Conservation (phyloP, 2,329 filamentous ascomycete genomes). For the Aspergillus tanneri region DNA sequence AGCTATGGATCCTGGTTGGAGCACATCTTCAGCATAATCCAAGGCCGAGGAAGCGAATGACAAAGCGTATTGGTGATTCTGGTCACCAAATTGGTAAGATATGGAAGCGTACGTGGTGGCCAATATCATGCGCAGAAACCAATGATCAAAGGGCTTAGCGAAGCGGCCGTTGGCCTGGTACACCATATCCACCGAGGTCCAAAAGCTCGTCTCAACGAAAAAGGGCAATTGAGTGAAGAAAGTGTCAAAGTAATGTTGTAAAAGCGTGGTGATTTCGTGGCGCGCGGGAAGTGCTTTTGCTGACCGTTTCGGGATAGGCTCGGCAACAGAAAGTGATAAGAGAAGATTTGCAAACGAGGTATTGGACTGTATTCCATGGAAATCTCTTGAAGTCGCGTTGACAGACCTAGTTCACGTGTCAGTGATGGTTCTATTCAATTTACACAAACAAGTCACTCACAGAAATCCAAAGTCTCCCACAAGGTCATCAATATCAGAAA, state of each 20-base stretch:
- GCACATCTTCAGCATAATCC: conserved; percentile 73
- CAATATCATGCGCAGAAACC: conserved; percentile 84
- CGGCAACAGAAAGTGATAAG: conserved; percentile 75
- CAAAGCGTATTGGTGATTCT: conserved; percentile 61
- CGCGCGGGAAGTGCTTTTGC: conserved; percentile 68
- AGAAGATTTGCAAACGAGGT: conserved; percentile 92
- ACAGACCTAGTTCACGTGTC: conserved; percentile 63
- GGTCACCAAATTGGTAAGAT: conserved; percentile 65
- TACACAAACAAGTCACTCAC: conserved; percentile 50
- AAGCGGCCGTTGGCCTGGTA: conserved; percentile 68
- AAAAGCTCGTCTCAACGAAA: conserved; percentile 76
- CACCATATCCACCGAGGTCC: conserved; percentile 75
- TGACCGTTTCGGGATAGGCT: conserved; percentile 63
- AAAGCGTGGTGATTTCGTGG: conserved; percentile 64
- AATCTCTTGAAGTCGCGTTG: conserved; percentile 91
- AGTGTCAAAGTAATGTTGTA: conserved; percentile 83
- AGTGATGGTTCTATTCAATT: conserved; percentile 14
- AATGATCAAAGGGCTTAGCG: conserved; percentile 69
- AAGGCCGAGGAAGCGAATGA: conserved; percentile 66
- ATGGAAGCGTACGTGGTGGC: conserved; percentile 76
- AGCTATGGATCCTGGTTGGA: conserved; percentile 78
- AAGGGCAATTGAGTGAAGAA: conserved; percentile 78
- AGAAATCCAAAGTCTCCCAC: conserved; percentile 92
- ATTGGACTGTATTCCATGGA: conserved; percentile 80
- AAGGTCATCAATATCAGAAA: conserved; percentile 83